A percentile compares a stretch with the other conserved stretches of the same genome.
Evolutionary conservation across 2,329 filamentous ascomycete genomes (phyloP).

Genomic region (Neopestalotiopsis clavispora): DNA sequence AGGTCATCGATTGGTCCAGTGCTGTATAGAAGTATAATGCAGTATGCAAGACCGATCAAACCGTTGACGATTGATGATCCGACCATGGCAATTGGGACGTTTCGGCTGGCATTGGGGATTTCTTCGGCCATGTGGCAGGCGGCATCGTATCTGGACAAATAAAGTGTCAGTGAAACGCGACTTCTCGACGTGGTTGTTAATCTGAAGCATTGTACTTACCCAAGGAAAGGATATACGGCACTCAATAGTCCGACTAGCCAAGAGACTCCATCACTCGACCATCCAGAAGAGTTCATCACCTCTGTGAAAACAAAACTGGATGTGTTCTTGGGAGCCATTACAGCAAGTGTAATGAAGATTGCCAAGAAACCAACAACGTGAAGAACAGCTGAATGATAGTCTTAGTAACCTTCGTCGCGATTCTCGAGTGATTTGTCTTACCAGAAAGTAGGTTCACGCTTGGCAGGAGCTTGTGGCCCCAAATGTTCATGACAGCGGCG

Average conservation of each 20-base stretch:
- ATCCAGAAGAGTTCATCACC: slow-evolving; percentile 37
- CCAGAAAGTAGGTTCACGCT: slow-evolving; percentile 39
- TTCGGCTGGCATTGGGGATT: slow-evolving; percentile 36
- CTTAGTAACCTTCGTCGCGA: background rate
- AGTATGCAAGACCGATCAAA: slow-evolving; percentile 47
- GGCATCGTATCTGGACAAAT: slow-evolving; percentile 35
- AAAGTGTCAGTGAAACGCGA: background rate
- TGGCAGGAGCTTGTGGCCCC: slow-evolving; percentile 42
- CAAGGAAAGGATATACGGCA: slow-evolving; percentile 39
- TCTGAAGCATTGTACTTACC: slow-evolving; percentile 26
- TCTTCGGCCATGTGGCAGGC: slow-evolving; percentile 40
- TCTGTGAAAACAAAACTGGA: slow-evolving; percentile 37
- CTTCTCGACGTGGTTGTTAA: background rate
- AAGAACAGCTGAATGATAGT: slow-evolving; percentile 19
- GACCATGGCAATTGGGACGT: slow-evolving; percentile 40
- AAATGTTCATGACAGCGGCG: slow-evolving; percentile 45
- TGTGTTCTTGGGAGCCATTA: slow-evolving; percentile 36
- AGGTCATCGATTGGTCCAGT: slow-evolving; percentile 44
- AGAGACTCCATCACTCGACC: slow-evolving; percentile 35
- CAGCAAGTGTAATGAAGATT: slow-evolving; percentile 33
- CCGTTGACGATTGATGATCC: slow-evolving; percentile 46
- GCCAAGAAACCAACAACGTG: slow-evolving; percentile 34
- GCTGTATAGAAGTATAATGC: slow-evolving; percentile 48
- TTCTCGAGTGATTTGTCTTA: background rate
- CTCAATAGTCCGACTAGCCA: slow-evolving; percentile 39